These are phyloP conservation scores for Pseudogymnoascus sp. DNA, from an alignment of 2,329 filamentous ascomycete genomes.

Conservation along the genomic window DNA sequence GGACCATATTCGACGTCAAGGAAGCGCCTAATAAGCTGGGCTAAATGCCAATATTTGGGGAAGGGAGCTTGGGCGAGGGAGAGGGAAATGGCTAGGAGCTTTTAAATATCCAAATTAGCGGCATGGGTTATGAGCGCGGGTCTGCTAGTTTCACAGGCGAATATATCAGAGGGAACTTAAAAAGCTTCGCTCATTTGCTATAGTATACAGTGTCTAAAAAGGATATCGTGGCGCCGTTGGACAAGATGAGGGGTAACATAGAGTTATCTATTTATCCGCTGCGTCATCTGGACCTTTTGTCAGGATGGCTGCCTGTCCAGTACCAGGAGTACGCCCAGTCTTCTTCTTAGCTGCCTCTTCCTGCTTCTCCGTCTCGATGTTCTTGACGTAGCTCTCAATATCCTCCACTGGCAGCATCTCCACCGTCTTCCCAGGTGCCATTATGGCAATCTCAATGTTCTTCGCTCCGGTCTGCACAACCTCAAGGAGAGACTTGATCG, in stretches of 20 bases:
- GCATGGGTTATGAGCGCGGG: slow-evolving; percentile 6
- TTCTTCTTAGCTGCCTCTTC: slow-evolving; percentile 91
- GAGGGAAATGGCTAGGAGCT: slow-evolving; percentile 4
- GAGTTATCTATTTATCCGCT: slow-evolving; percentile 18
- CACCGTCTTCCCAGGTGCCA: slow-evolving; percentile 84
- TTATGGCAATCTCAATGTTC: slow-evolving; percentile 99
- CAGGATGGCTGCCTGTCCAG: slow-evolving; percentile 64
- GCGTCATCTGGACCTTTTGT: slow-evolving; percentile 49
- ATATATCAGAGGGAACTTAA: slow-evolving; percentile 7
- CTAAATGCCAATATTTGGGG: slow-evolving; percentile 35
- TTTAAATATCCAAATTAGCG: slow-evolving; percentile 10
- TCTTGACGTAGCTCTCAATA: slow-evolving; percentile 96
- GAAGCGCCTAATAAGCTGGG: slow-evolving; percentile 69
- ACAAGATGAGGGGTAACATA: slow-evolving; percentile 4
- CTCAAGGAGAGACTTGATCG: slow-evolving; percentile 95
- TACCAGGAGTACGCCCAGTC: slow-evolving; percentile 65
- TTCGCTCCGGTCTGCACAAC: slow-evolving; percentile 98
- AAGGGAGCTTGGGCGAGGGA: not conserved
- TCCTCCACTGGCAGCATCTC: slow-evolving; percentile 94
- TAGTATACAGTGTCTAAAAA: slow-evolving; percentile 27
- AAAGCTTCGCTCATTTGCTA: slow-evolving; percentile 26
- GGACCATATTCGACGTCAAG: slow-evolving; percentile 69
- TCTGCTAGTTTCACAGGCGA: slow-evolving; percentile 14
- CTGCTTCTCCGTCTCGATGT: slow-evolving; percentile 98
- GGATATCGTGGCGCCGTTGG: slow-evolving; percentile 6